These are phyloP conservation scores for Solanum paucissectum DNA, from an alignment of 257 asterid genomes.

Conservation along the genomic window DNA sequence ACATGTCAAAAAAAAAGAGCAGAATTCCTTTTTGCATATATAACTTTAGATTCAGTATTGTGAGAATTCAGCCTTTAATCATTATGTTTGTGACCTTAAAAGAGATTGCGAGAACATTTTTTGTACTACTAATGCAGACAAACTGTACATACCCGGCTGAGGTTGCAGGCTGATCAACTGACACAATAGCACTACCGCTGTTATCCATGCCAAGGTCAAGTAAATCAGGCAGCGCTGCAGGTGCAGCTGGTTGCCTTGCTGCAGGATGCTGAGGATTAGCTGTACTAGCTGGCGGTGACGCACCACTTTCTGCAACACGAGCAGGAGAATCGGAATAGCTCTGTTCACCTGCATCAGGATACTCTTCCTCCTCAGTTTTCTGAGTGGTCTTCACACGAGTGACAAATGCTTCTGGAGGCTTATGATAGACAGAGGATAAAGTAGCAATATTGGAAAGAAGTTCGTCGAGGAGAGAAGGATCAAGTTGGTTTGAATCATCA, in stretches of 20 bases:
- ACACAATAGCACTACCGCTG: constrained; percentile 51
- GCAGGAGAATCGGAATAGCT: constrained; percentile 75
- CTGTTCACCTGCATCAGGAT: constrained; percentile 66
- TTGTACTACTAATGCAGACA: background rate
- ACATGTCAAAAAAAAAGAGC: background rate
- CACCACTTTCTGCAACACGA: constrained; percentile 36
- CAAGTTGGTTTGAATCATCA: constrained; percentile 91
- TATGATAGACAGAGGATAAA: constrained; percentile 94
- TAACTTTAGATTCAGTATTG: background rate
- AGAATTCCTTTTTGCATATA: background rate
- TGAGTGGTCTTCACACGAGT: constrained; percentile 86
- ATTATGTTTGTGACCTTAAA: background rate
- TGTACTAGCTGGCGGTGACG: constrained; percentile 55
- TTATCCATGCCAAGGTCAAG: constrained; percentile 90
- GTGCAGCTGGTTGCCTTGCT: constrained; percentile 39
- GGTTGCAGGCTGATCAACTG: constrained; percentile 52
- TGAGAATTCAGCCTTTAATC: background rate
- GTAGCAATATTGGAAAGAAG: constrained; percentile 97
- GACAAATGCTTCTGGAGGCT: constrained; percentile 89
- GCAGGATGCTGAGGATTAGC: constrained; percentile 40
- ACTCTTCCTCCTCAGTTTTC: constrained; percentile 94
- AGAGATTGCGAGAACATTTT: background rate
- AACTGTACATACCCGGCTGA: constrained; percentile 46
- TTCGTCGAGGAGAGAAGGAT: constrained; percentile 89
- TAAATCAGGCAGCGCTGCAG: constrained; percentile 76